Percentiles rank a stretch among this genome's conserved stretches.
phyloP scores from a whole-genome alignment of 176 grass and related monocot genomes.

The Tillandsia fasciculata region DNA sequence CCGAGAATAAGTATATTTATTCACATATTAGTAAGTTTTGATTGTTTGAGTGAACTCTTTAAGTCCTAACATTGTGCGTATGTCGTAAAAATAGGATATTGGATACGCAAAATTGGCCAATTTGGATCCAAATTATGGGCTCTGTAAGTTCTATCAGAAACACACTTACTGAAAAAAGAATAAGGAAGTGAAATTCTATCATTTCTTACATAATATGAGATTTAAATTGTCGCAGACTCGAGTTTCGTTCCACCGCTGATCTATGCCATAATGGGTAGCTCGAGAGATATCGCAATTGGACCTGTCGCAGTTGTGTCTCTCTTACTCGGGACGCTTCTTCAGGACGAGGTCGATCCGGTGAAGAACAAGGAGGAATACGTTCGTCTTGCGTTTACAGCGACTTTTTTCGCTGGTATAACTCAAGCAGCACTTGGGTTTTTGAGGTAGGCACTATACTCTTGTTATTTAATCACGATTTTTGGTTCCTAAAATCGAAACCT shows the following conservation, averaged over 20 bases:
- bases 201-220: neutral
- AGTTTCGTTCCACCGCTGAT: constrained; percentile 84
- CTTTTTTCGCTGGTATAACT: constrained; percentile 97
- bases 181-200: neutral
- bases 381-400: constrained; percentile 78
- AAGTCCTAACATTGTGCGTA: neutral
- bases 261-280: constrained; percentile 95
- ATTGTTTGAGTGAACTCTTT: neutral
- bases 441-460: constrained; percentile 33
- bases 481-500: too few relatives aligned
- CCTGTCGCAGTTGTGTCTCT: constrained; percentile 92
- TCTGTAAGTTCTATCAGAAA: constrained; percentile 50
- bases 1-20: neutral
- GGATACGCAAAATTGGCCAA: constrained; percentile 88
- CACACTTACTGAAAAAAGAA: too few relatives aligned
- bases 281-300: constrained; percentile 90
- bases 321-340: constrained; percentile 77
- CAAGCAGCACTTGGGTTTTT: constrained; percentile 86
- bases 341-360: constrained; percentile 50
- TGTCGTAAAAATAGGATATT: constrained; percentile 59
- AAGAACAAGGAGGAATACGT: constrained; percentile 62
- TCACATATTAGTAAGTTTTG: neutral
- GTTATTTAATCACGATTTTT: neutral
- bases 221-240: constrained; percentile 48
- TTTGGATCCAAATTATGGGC: constrained; percentile 76